Percentiles rank a stretch among this genome's conserved stretches.
Evolutionary conservation across 192 early-diverging fungal species (phyloP).

Genomic region (Gigaspora rosea): DNA sequence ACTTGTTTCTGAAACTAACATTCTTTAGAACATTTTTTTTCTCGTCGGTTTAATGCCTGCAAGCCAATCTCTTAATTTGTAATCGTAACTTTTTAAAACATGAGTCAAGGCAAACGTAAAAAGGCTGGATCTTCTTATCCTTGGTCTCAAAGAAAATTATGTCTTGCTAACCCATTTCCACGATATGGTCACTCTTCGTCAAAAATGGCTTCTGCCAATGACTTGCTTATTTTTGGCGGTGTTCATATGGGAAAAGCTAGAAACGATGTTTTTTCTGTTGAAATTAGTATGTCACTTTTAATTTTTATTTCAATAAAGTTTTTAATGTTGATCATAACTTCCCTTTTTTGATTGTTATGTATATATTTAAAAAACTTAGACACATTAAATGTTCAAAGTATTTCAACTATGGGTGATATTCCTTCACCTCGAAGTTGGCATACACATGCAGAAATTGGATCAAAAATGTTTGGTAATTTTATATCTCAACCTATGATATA

Average conservation of each 20-base stretch:
- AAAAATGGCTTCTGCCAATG: slow-evolving; percentile 36
- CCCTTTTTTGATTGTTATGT: neutral
- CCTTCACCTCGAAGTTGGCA: slow-evolving; percentile 44
- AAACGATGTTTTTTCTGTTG: slow-evolving; percentile 44
- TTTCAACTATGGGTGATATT: slow-evolving; percentile 43
- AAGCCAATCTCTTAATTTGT: too few species aligned
- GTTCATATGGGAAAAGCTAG: slow-evolving; percentile 39
- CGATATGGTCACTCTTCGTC: slow-evolving; percentile 39
- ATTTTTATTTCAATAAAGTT: too few species aligned
- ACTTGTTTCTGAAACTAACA: too few species aligned
- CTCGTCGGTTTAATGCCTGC: too few species aligned
- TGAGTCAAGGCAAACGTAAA: too few species aligned
- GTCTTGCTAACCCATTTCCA: slow-evolving; percentile 39
- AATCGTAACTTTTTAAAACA: too few species aligned
- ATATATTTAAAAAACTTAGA: slow-evolving; percentile 16
- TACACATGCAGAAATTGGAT: slow-evolving; percentile 48
- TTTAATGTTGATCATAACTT: neutral
- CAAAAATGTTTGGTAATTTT: slow-evolving; percentile 51
- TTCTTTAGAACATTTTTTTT: too few species aligned
- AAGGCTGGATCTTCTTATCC: neutral
- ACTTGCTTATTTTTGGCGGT: slow-evolving; percentile 45
- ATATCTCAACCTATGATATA: neutral
- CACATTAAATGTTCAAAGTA: slow-evolving; percentile 39
- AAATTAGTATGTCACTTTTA: neutral
- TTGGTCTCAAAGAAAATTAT: slow-evolving; percentile 20